Base-by-base conservation (phyloP, 2,329 filamentous ascomycete genomes). In the Diplodia mutila region DNA sequence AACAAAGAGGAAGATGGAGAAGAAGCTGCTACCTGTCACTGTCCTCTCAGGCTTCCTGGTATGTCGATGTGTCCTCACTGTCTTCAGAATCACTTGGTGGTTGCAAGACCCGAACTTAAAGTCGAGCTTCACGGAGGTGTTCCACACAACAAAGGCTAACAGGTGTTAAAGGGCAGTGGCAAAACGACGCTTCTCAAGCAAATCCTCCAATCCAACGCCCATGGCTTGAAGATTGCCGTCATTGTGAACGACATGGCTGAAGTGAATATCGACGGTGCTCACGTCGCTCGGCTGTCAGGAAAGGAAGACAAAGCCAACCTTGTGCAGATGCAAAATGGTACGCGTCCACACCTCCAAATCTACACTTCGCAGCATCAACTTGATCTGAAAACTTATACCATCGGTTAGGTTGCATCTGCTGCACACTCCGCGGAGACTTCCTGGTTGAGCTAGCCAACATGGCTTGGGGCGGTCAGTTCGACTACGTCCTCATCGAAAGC, bases 401-500 rank as follows among this genome's bases (percentile, higher is more conserved):
- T 21, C 25, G 42, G 18, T 21, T 23, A 67, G 66, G 90, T 11
- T 92, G 90, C 71, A 93, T 93, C 72, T 93, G 90, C 80, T 93
- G 90, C 72, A 92, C 90, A 0, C 81, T 92, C 0, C 87, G 90
- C 3, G 89, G 90, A 0, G 90, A 92, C 67, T 78, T 92, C 1
- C 83, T 93, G 0, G 86, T 90, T 68, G 90, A 92, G 74, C 84
- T 92, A 0, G 89, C 89, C 0, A 84, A 84, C 0, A 81, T 92
- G 1, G 84, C 89, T 0, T 85, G 89, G 73, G 70, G 87, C 0
- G 84, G 87, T 21, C 80, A 85, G 61, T 89, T 92, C 46, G 89
- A 92, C 74, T 92, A 92, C 74, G 86, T 92, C 29, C 81, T 91
- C 48, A 90, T 91, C 51, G 90, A 92, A 76, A 91, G 88, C 73